These are phyloP conservation scores for Gossypium longicalyx DNA, from an alignment of 345 rosid species.

Conservation along the genomic window DNA sequence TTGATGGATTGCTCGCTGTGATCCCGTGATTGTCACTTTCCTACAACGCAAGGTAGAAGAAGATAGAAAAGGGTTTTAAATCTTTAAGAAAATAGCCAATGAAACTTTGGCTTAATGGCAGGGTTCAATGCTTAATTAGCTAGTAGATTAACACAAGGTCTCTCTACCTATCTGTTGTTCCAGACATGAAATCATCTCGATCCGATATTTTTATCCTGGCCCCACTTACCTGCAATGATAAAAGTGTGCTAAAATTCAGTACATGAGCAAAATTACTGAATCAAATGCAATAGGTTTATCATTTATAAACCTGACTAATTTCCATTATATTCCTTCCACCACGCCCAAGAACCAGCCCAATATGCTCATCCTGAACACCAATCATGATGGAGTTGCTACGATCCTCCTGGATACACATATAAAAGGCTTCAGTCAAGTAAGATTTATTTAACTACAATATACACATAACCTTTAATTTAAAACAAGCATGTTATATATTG, in stretches of 20 bases:
- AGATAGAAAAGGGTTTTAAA: not conserved
- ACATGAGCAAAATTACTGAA: not conserved
- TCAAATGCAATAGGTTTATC: not conserved
- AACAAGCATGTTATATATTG: not conserved
- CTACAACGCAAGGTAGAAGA: constrained; percentile 35
- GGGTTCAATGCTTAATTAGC: not conserved
- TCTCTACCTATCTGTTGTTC: constrained; percentile 81
- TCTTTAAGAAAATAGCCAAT: not conserved
- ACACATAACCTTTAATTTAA: not conserved
- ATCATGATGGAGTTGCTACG: constrained; percentile 61
- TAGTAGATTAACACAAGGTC: not conserved
- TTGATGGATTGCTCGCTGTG: constrained; percentile 75
- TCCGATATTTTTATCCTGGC: constrained; percentile 97
- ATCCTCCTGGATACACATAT: constrained; percentile 62
- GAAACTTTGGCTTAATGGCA: too few relatives aligned
- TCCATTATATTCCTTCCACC: constrained; percentile 97
- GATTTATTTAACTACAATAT: not conserved
- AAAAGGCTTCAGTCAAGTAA: constrained; percentile 16
- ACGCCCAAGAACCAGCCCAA: constrained; percentile 94
- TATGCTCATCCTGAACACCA: constrained; percentile 88
- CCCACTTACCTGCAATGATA: constrained; percentile 67
- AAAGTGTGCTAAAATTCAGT: constrained; percentile 11
- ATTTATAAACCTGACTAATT: constrained; percentile 69
- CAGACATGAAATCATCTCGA: constrained; percentile 91
- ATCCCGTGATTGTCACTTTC: constrained; percentile 92